Evolutionary conservation across 106 monocot genomes (phyloP).

Genomic region (Agapanthus africanus): DNA sequence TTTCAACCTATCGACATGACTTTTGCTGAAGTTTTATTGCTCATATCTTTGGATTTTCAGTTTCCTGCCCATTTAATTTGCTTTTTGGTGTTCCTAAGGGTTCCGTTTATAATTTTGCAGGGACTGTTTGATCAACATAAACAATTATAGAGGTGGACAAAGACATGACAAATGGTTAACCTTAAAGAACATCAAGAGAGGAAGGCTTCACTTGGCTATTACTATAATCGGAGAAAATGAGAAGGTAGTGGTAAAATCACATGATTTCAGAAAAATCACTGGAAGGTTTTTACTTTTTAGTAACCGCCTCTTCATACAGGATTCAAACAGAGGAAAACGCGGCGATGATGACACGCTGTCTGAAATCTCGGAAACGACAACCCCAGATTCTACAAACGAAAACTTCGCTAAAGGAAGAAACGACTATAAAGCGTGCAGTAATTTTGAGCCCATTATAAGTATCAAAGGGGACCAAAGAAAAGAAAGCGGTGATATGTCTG

Average conservation of each 20-base stretch:
- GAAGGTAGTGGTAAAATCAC: conserved; percentile 19
- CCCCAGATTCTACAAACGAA: conserved; percentile 1
- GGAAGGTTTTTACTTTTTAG: background rate
- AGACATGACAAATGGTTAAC: conserved; percentile 85
- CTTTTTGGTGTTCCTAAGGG: background rate
- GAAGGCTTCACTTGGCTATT: conserved; percentile 70
- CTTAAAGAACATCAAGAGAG: conserved; percentile 62
- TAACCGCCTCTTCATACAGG: background rate
- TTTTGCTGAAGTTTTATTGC: too few relatives aligned
- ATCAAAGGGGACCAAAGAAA: conserved; percentile 15
- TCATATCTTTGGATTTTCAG: background rate
- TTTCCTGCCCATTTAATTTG: background rate
- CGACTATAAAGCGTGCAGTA: background rate
- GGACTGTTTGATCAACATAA: conserved; percentile 42
- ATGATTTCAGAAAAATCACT: background rate
- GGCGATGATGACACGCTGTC: background rate
- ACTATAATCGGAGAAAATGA: conserved; percentile 53
- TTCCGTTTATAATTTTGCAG: conserved; percentile 20
- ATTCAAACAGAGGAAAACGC: background rate
- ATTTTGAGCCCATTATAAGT: conserved; percentile 11
- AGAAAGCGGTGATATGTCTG: conserved; percentile 2
- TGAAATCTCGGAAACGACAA: background rate
- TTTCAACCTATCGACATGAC: too few relatives aligned
- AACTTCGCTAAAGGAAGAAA: background rate
- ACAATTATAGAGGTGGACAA: conserved; percentile 54